These are phyloP conservation scores for Cladophialophora bantiana DNA, from an alignment of 2,329 filamentous ascomycete species.

Conservation along the genomic window DNA sequence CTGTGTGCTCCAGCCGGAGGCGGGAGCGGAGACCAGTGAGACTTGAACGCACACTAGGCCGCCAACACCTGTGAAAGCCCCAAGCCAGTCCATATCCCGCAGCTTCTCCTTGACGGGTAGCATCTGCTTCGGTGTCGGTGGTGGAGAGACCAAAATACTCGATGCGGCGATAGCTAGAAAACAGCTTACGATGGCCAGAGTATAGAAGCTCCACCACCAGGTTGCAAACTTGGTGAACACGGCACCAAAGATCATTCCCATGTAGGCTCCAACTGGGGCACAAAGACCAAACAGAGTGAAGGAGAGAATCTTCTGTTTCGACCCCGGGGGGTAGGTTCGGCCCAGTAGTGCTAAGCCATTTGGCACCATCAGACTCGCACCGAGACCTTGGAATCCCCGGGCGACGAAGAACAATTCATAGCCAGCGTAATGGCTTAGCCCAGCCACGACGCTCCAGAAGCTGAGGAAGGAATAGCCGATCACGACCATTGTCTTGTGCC, in stretches of 20 bases:
- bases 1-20: constrained; percentile 61
- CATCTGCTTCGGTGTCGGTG: constrained; percentile 38
- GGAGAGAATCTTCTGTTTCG: constrained; percentile 61
- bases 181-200: constrained; percentile 48
- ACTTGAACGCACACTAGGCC: constrained; percentile 67
- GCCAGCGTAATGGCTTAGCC: constrained; percentile 47
- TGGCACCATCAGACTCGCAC: constrained; percentile 65
- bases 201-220: constrained; percentile 58
- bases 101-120: constrained; percentile 42
- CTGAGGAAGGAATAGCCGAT: constrained; percentile 51
- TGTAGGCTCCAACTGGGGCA: constrained; percentile 52
- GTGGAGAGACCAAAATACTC: constrained; percentile 47
- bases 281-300: constrained; percentile 57
- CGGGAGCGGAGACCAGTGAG: constrained; percentile 66
- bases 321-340: constrained; percentile 59
- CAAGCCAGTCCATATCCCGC: constrained; percentile 46
- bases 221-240: constrained; percentile 44
- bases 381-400: constrained; percentile 54
- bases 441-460: constrained; percentile 51
- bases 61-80: constrained; percentile 53
- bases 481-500: constrained; percentile 52
- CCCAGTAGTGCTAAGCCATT: constrained; percentile 69
- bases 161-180: constrained; percentile 44
- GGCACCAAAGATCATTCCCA: constrained; percentile 43
- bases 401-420: constrained; percentile 49